A percentile compares a stretch with the other conserved stretches of the same genome.
phyloP scores from a whole-genome alignment of 192 early-diverging fungal genomes.

The Coemansia sp. region DNA sequence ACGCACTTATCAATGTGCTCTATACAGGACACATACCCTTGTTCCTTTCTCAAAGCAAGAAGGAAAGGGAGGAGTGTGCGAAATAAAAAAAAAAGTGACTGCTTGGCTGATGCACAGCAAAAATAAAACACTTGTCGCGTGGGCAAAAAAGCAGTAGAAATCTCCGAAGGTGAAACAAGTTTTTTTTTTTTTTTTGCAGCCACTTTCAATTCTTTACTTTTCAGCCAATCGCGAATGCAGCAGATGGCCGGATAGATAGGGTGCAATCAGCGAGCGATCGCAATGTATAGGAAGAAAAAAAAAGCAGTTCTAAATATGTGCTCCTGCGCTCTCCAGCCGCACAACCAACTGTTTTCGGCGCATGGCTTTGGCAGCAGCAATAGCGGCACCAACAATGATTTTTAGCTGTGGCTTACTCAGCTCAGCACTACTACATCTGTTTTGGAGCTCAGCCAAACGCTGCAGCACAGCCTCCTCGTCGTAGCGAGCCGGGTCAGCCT shows the following conservation, averaged over 20 bases:
- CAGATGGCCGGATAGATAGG: slow-evolving; percentile 1
- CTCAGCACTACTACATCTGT: slow-evolving; percentile 12
- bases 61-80: too few species aligned
- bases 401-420: slow-evolving; percentile 47
- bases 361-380: slow-evolving; percentile 48
- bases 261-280: slow-evolving; percentile 4
- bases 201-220: background rate
- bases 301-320: slow-evolving; percentile 7
- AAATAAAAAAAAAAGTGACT: background rate
- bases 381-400: slow-evolving; percentile 38
- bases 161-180: background rate
- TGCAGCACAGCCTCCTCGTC: slow-evolving; percentile 43
- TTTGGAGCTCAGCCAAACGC: slow-evolving; percentile 39
- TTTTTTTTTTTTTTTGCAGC: background rate
- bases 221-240: slow-evolving; percentile 3
- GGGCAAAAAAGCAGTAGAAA: background rate
- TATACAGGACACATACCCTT: background rate
- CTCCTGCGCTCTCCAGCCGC: slow-evolving; percentile 17
- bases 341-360: slow-evolving; percentile 49
- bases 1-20: too few species aligned
- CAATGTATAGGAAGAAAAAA: background rate
- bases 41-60: too few species aligned
- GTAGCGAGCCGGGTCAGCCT: slow-evolving; percentile 54
- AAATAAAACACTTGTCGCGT: background rate
- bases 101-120: background rate